Evolutionary conservation across 306 rosid genomes (phyloP), one percentile per base, ranked within the genome.

Genomic region (Prunus davidiana): DNA sequence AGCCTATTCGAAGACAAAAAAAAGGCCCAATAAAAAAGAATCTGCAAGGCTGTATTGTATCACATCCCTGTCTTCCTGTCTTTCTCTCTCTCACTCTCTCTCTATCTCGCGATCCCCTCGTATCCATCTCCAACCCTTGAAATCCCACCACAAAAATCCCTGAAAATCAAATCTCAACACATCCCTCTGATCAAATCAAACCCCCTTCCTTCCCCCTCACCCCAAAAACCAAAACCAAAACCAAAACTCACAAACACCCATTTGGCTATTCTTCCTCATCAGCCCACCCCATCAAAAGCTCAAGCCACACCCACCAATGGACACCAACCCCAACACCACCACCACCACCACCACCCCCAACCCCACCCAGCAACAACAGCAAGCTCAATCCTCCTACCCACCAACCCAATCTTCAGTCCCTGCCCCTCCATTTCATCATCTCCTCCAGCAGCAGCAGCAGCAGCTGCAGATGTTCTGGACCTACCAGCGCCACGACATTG

Each of bases 391-490:
- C 24, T 51, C 90, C 54, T 91, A 79, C 86, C 91, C 78, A 38
- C 82, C 87, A 3, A 24, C 80, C 70, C 89, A 80, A 47, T 49
- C 84, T 79, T 78, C 89, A 14, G 80, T 72, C 34, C 76, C 78
- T 16, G 77, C 81, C 2, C 72, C 91, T 25, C 85, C 93, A 52
- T 92, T 89, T 74, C 99, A 95, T 84, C 99, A 95, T 71, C 98
- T 92, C 13, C 90, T 92, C 14, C 98, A 94, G 67, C 96, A 90
- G 32, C 98, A 94, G 30, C 97, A 94, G 64, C 98, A 92, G 54
- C 98, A 95, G 82, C 98, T 95, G 3, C 99, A 90, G 83, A 86
- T 89, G 91, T 95, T 95, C 89, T 95, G 99, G 99, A 55, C 91
- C 13, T 86, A 80, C 85, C 98, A 95, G 81, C 89, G 97, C 10